These are phyloP conservation scores for Truncatella angustata DNA, from an alignment of 2,329 filamentous ascomycete genomes.

Conservation along the genomic window DNA sequence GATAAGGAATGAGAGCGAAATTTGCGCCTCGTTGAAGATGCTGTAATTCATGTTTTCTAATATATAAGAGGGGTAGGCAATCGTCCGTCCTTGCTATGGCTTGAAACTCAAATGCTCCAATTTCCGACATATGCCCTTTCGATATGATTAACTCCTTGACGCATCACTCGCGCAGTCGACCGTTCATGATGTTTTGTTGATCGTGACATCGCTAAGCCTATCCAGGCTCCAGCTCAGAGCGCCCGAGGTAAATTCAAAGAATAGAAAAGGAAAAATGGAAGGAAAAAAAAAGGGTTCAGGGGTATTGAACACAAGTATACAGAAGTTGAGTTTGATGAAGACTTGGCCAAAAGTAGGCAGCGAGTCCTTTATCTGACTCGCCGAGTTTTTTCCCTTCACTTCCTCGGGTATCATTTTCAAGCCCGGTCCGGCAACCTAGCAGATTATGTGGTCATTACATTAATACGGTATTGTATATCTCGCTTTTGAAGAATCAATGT, in stretches of 20 bases:
- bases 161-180: not conserved
- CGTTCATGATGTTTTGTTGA: slow-evolving; percentile 5
- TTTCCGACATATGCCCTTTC: not conserved
- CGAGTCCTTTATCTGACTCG: not conserved
- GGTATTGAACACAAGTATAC: slow-evolving; percentile 6
- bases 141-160: slow-evolving; percentile 9
- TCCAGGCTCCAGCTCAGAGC: not conserved
- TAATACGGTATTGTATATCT: slow-evolving; percentile 6
- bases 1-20: too few relatives aligned
- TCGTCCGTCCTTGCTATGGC: not conserved
- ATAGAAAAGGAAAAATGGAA: not conserved
- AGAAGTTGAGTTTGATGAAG: too few relatives aligned
- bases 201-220: not conserved
- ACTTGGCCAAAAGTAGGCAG: not conserved
- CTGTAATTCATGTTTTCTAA: not conserved
- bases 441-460: slow-evolving; percentile 7
- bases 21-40: too few relatives aligned
- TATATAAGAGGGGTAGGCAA: not conserved
- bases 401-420: slow-evolving; percentile 6
- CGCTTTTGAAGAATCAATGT: slow-evolving; percentile 4
- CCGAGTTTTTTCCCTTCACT: not conserved
- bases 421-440: not conserved
- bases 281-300: not conserved
- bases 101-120: not conserved
- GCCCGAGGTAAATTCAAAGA: not conserved